A percentile compares a stretch with the other conserved stretches of the same genome.
phyloP scores from a whole-genome alignment of 2,329 filamentous ascomycete species.

The Ascochyta koolunga region DNA sequence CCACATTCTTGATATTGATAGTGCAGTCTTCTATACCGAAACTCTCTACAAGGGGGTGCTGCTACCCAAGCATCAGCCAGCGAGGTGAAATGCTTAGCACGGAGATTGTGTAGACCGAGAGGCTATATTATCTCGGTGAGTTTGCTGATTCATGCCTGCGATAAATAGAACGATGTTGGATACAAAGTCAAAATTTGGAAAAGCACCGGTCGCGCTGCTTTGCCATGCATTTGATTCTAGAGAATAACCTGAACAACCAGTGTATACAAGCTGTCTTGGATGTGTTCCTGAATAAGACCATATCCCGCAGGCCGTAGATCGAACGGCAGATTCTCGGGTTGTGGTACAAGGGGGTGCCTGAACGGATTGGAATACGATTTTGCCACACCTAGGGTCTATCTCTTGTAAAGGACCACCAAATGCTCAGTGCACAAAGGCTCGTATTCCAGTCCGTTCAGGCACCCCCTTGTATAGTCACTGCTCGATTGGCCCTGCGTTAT shows the following conservation, averaged over 20 bases:
- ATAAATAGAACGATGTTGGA: slow-evolving; percentile 69
- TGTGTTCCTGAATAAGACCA: slow-evolving; percentile 82
- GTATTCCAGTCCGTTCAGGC: too few relatives aligned
- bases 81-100: slow-evolving; percentile 70
- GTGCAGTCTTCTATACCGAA: slow-evolving; percentile 62
- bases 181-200: slow-evolving; percentile 71
- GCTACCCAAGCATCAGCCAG: slow-evolving; percentile 73
- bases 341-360: too few relatives aligned
- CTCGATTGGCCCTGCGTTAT: slow-evolving; percentile 22
- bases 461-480: slow-evolving; percentile 17
- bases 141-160: slow-evolving; percentile 37
- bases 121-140: slow-evolving; percentile 29
- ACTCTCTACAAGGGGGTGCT: slow-evolving; percentile 64
- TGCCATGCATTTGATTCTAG: slow-evolving; percentile 79
- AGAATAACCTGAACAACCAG: slow-evolving; percentile 84
- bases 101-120: slow-evolving; percentile 45
- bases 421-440: too few relatives aligned
- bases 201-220: slow-evolving; percentile 76
- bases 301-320: slow-evolving; percentile 55
- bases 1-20: slow-evolving; percentile 32
- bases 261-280: slow-evolving; percentile 76
- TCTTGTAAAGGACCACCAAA: too few relatives aligned
- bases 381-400: too few relatives aligned
- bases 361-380: too few relatives aligned
- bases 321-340: slow-evolving; percentile 30